Conservation (phyloP, 2,329 filamentous ascomycete genomes). For the Penicillium palitans region DNA sequence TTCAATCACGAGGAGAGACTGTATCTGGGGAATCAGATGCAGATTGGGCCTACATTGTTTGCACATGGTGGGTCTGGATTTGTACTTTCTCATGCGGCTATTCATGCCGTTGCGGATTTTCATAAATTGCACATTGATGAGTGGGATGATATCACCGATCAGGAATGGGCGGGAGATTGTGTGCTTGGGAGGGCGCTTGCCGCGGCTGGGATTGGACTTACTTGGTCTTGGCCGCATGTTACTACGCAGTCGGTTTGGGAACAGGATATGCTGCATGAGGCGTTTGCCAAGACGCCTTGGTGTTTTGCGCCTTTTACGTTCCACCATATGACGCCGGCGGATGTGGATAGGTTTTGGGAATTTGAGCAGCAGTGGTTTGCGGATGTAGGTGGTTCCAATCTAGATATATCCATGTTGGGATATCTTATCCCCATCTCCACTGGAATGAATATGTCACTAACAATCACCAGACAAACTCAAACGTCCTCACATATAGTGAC, state of each 20-base stretch:
- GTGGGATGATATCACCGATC: conserved; percentile 45
- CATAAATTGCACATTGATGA: conserved; percentile 40
- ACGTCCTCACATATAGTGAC: conserved; percentile 24
- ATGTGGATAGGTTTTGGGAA: conserved; percentile 27
- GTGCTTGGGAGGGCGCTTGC: conserved; percentile 47
- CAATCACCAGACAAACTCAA: conserved; percentile 16
- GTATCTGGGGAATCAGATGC: conserved; percentile 55
- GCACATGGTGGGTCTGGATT: conserved; percentile 54
- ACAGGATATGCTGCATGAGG: conserved; percentile 26
- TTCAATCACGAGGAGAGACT: conserved; percentile 47
- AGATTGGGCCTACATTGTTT: conserved; percentile 48
- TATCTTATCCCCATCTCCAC: no score
- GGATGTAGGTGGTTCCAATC: conserved; percentile 14
- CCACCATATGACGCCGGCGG: conserved; percentile 31
- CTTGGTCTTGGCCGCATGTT: conserved; percentile 31
- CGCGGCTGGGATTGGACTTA: conserved; percentile 44
- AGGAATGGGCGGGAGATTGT: conserved; percentile 49
- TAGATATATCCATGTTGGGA: no score
- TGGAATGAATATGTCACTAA: neutral
- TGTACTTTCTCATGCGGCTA: conserved; percentile 49
- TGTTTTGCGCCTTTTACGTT: conserved; percentile 32
- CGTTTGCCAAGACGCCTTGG: conserved; percentile 22
- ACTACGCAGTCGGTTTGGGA: conserved; percentile 27
- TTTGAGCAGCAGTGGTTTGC: conserved; percentile 31
- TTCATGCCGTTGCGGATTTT: conserved; percentile 44